Evolutionary conservation across 1,284 basidiomycete species (phyloP).

Genomic region (Sporisorium iseilematis-ciliati): DNA sequence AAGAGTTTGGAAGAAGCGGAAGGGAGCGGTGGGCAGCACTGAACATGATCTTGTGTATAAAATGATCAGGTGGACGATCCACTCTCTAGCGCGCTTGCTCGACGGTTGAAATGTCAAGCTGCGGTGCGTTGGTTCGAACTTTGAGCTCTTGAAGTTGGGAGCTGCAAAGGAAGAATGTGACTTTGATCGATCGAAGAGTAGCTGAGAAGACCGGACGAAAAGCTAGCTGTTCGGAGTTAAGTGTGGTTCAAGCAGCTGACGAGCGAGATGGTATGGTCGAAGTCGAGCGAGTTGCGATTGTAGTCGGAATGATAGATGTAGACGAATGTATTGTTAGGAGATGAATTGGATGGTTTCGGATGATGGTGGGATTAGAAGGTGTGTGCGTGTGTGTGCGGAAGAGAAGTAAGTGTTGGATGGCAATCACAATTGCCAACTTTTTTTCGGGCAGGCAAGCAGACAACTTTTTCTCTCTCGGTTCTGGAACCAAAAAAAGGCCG

Average conservation of each 20-base stretch:
- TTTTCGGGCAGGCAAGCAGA: neutral
- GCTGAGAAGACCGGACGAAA: neutral
- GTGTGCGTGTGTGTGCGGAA: neutral
- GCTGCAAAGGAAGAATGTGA: too few species aligned
- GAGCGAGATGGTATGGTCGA: slow-evolving; percentile 1
- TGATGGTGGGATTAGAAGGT: slow-evolving; percentile 3
- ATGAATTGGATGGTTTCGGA: neutral
- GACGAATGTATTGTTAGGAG: neutral
- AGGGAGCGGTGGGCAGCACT: slow-evolving; percentile 52
- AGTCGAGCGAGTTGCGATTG: too few species aligned
- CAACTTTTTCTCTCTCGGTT: neutral
- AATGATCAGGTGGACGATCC: slow-evolving; percentile 37
- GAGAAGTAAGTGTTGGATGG: slow-evolving; percentile 11
- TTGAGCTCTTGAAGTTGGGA: neutral
- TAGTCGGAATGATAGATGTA: too few species aligned
- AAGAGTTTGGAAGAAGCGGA: slow-evolving; percentile 53
- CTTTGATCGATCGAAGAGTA: neutral
- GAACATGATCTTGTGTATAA: slow-evolving; percentile 45
- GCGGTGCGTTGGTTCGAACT: neutral
- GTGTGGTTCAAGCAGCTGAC: neutral
- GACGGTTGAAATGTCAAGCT: slow-evolving; percentile 24
- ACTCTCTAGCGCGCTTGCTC: slow-evolving; percentile 42
- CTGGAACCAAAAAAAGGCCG: neutral
- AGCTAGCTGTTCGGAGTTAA: neutral
- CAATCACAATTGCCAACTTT: neutral